Base-by-base conservation (phyloP, 2,329 filamentous ascomycete species). In the Pyricularia pennisetigena region DNA sequence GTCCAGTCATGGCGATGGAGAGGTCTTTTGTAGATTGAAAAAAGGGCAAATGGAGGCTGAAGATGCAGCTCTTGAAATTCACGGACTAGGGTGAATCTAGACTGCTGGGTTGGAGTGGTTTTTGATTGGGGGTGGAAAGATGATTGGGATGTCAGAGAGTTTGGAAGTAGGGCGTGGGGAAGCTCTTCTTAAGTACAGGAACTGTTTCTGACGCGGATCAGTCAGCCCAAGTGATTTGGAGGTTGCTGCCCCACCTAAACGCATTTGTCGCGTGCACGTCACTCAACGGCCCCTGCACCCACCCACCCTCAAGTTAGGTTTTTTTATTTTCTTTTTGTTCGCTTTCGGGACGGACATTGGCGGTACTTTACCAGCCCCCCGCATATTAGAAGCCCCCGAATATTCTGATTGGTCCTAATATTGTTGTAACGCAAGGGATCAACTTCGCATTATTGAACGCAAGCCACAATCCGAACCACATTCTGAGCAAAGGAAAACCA, bases 1-100 rank as follows among this genome's bases (percentile, higher is more conserved):
- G 92, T 95, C 59, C 59, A 62, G 59, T 62, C 59, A 62, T 62
- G 5, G 29, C 29, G 59, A 62, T 62, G 12, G 54, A 14, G 24
- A 23, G 24, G 24, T 28, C n/a, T n/a, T 3, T 23, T 29, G 6
- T 26, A 14, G 3, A 20, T 28, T 62, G 59, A 62, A 10, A 62
- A 14, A 16, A 20, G 9, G 10, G 29, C 12, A 62, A 28, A 28
- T 6, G 4, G 10, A 62, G 12, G 59, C 59, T 62, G 26, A 62
- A 16, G 24, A 28, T 61, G 24, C 24, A 16, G 24, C 26, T 14
- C 10, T 61, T 61, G 57, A 7, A 59, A 9, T 29, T 29, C 1
- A 62, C 1, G 26, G 26, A 7, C 14, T 62, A 10, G 24, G 2
- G 12, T 29, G 23, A 16, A 29, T 4, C 8, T 26, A 8, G 24